Evolutionary conservation across 805 yeast genomes (phyloP), one percentile per base, ranked within the genome.

Genomic region (Hanseniaspora hatyaiensis): DNA sequence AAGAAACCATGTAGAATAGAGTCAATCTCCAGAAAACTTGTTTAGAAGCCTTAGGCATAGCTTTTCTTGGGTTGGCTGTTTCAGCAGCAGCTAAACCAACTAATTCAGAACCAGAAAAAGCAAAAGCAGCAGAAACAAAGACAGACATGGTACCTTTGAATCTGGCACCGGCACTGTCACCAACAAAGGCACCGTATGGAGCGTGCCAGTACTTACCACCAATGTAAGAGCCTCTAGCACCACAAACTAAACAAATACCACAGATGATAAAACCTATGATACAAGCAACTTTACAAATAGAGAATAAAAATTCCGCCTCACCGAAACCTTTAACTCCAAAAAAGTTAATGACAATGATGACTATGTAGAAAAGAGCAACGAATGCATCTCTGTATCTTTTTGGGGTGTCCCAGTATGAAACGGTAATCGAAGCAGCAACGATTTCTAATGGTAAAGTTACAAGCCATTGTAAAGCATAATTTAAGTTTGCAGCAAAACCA

Each of bases 401-500:
- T 2, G 65, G 65, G 2, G 68, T 61, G 18, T 65, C 63, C 78
- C 80, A 74, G 54, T 63, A 74, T 36, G 67, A 66, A 47, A 74
- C 73, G 0, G 78, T 72, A 59, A 74, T 66, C 2, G 77, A 65
- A 1, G 78, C 77, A 18, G 77, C 75, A 47, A 72, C 70, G 47
- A 74, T 64, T 54, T 74, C 78, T 49, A 70, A 55, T 3, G 78
- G 78, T 19, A 74, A 56, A 19, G 70, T 67, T 23, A 73, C 71
- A 22, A 74, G 54, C 75, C 77, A 73, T 54, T 71, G 71, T 56
- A 73, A 61, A 51, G 69, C 71, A 54, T 74, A 74, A 55, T 72
- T 75, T 70, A 76, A 71, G 49, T 78, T 80, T 59, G 70, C 66
- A 6, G 82, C 80, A 57, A 75, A 78, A 19, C 81, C 83, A 67